Evolutionary conservation across 257 asterid species (phyloP), one percentile per base, ranked within the genome.

Genomic region (Thymus mandschuricus): DNA sequence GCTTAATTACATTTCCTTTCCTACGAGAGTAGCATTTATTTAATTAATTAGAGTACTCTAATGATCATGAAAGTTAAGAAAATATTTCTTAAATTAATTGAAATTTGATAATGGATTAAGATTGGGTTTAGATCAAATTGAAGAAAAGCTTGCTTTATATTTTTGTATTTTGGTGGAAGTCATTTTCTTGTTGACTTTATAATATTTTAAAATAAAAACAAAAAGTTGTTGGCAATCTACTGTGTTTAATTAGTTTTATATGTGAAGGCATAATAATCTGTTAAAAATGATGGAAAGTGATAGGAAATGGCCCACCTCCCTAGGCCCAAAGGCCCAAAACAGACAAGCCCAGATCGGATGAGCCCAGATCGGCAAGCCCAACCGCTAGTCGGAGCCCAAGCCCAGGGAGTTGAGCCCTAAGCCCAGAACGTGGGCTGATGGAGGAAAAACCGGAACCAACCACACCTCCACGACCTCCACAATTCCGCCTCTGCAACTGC

Each of bases 141-240:
- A 60, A 40, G 56, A 73, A 77, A 66, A 66, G 73, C 29, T 66
- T 70, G 69, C 55, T 74, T 75, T 74, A 68, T 68, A 54, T 69
- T 71, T 81, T 72, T 78, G 66, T 46, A 67, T 75, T 70, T 69
- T 72, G 75, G 73, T 81, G 86, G 79, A 55, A 72, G 83, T 81
- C 86, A 58, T 78, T 78, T 75, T 81, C 83, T 56, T 71, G 83
- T 81, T 81, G 86, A 81, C 86, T 76, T 78, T 81, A 34, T 54
- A 21, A 68, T 60, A 68, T 72, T 81, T 67, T 78, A 78, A 63
- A 61, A 72, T 57, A 34, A 49, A 78, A 51, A 62, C 38, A 63
- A 49, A 68, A 43, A 72, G 76, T 77, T 71, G 81, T 78, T 75
- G 83, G 52, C 54, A 44, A 68, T 81, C 72, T 64, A 69, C 62